Evolutionary conservation across 1,139 yeast genomes (phyloP).

Genomic region (Diutina pseudorugosa): DNA sequence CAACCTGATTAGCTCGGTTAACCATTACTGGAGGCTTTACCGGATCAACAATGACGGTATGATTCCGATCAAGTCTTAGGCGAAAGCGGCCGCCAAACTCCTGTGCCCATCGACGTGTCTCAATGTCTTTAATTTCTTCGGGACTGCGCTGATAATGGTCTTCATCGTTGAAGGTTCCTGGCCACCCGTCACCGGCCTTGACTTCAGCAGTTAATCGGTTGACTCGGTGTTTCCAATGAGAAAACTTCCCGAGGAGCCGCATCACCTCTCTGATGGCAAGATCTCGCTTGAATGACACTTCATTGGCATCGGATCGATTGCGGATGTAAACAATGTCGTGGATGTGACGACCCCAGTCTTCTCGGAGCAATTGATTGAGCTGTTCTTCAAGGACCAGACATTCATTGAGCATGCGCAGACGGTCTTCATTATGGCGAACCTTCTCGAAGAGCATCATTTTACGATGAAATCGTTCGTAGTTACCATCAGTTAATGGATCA

Average conservation of each 20-base stretch:
- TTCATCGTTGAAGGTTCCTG: neutral
- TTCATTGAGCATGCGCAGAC: neutral
- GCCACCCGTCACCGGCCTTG: neutral
- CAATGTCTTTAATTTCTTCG: neutral
- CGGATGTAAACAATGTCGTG: neutral
- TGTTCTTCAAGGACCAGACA: neutral
- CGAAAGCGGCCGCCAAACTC: neutral
- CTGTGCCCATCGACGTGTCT: neutral
- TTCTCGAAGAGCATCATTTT: neutral
- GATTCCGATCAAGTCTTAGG: neutral
- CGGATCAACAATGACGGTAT: neutral
- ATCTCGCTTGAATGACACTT: neutral
- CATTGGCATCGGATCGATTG: neutral
- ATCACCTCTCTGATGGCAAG: neutral
- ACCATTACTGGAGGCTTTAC: neutral
- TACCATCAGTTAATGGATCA: neutral
- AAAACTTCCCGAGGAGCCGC: neutral
- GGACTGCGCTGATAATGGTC: neutral
- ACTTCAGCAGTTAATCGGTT: neutral
- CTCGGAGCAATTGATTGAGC: neutral
- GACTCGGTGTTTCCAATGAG: neutral
- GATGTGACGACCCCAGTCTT: neutral
- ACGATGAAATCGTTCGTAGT: neutral
- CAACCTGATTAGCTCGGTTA: neutral
- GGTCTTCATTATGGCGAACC: neutral